Evolutionary conservation across 2,329 filamentous ascomycete genomes (phyloP).

Genomic region (Pezicula carpinea): DNA sequence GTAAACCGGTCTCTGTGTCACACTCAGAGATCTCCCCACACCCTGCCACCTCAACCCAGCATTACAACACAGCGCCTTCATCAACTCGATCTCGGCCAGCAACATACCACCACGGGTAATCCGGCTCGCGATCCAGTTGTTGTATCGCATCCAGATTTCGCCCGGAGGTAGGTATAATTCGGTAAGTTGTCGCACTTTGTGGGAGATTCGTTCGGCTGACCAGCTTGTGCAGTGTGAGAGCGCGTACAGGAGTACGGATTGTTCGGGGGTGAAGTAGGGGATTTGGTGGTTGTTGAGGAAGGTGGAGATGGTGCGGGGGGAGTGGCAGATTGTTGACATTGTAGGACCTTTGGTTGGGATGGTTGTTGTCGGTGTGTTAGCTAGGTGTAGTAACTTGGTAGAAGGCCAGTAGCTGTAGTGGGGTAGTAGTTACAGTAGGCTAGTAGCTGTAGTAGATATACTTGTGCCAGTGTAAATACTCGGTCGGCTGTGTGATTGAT

Average conservation of each 20-base stretch:
- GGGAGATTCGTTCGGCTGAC: conserved; percentile 18
- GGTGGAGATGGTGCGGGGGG: conserved; percentile 4
- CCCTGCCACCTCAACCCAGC: conserved; percentile 2
- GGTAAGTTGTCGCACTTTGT: not conserved
- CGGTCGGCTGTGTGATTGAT: no score
- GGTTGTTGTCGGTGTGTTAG: no score
- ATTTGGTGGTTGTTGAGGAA: conserved; percentile 6
- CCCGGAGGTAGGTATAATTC: conserved; percentile 5
- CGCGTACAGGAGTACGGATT: conserved; percentile 9
- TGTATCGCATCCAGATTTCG: conserved; percentile 12
- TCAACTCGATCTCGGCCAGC: conserved; percentile 1
- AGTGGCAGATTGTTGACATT: conserved; percentile 4
- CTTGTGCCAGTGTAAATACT: no score
- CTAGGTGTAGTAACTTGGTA: no score
- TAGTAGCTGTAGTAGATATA: no score
- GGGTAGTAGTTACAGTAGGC: no score
- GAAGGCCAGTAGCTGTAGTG: no score
- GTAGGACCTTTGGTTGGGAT: no score
- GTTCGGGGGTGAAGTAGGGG: not conserved
- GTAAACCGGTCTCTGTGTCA: not conserved
- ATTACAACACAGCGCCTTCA: conserved; percentile 2
- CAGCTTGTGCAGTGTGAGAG: conserved; percentile 17
- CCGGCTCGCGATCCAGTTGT: conserved; percentile 7
- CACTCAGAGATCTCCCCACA: conserved; percentile 3
- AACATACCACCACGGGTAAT: not conserved